Evolutionary conservation across 2,329 filamentous ascomycete genomes (phyloP).

Genomic region (Trichoderma asperellum): DNA sequence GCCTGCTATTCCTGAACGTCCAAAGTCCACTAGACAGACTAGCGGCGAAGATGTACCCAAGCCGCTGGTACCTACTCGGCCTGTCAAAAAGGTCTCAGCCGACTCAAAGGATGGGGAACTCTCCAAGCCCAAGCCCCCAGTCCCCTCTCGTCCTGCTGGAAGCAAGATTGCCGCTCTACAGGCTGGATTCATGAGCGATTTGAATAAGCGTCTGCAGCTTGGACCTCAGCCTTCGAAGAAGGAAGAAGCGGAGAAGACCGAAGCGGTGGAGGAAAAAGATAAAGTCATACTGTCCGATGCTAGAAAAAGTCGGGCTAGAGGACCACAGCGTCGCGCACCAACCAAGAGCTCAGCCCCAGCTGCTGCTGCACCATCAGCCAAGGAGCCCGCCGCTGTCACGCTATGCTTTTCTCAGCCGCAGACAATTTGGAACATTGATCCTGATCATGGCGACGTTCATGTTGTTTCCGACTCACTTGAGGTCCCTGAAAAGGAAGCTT

Average conservation of each 20-base stretch:
- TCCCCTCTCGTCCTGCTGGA: conserved; percentile 74
- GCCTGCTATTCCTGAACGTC: conserved; percentile 55
- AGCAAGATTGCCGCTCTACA: conserved; percentile 90
- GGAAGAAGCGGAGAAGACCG: conserved; percentile 64
- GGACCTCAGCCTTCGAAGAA: conserved; percentile 83
- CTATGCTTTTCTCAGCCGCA: conserved; percentile 49
- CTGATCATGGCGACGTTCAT: conserved; percentile 51
- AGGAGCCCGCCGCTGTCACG: background rate
- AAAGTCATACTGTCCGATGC: conserved; percentile 85
- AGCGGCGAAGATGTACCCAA: conserved; percentile 60
- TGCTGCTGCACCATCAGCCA: conserved; percentile 35
- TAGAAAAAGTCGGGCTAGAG: conserved; percentile 85
- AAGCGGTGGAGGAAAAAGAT: conserved; percentile 63
- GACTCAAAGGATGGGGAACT: conserved; percentile 49
- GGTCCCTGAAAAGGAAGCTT: conserved; percentile 16
- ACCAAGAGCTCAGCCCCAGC: conserved; percentile 52
- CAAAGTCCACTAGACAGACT: conserved; percentile 56
- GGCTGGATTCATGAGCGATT: conserved; percentile 87
- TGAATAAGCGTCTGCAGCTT: conserved; percentile 85
- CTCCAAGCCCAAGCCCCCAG: conserved; percentile 76
- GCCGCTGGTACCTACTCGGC: conserved; percentile 64
- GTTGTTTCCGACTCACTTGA: conserved; percentile 32
- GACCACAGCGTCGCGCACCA: conserved; percentile 77
- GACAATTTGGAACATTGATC: conserved; percentile 57
- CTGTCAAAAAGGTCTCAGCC: conserved; percentile 54